Base-by-base conservation (phyloP, 768 basidiomycete species). In the Mycena amicta region DNA sequence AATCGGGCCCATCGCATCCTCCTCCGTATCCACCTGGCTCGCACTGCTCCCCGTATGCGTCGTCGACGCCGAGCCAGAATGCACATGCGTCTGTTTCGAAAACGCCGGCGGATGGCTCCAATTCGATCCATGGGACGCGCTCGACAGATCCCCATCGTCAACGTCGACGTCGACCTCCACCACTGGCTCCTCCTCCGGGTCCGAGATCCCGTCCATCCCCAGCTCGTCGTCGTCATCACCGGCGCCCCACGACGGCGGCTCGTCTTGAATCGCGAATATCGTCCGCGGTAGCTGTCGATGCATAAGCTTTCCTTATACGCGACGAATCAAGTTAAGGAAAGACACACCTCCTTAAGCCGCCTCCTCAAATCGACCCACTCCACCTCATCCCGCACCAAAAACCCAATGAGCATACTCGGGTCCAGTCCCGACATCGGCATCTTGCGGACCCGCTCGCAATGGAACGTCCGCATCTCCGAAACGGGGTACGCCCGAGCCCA, bases 381-480 rank as follows among this genome's bases (percentile, higher is more conserved):
- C 26, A 67, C 76, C 74, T 93, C 89, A 67, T 91, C 86, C 67
- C 83, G 83, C 68, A 88, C 88, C 66, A 98, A 69, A 70, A 98
- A 98, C 11, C 95, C 95, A 58, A 98, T 82, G 3, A 98, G 76
- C 96, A 98, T 98, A 64, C 93, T 96, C 25, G 95, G 96, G 71
- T 98, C 96, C 53, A 99, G 75, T 30, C 89, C 90, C 37, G 86
- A 83, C 45, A 98, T 72, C 1, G 90, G 89, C 92, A 98, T 95
- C 84, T 95, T 97, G 69, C 93, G 80, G 43, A 98, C 89, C 15
- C 89, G 85, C 23, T 98, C 96, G 71, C 93, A 95, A 73, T 98
- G 96, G 79, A 94, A 98, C n/a, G 93, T 96, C 67, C 83, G 83
- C 40, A 97, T 75, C 68, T 95, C 92, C 6, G 77, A 62, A 3